These are phyloP conservation scores for Keqinozyma sinolaborantium DNA, from an alignment of 1,139 yeast species.

Conservation along the genomic window DNA sequence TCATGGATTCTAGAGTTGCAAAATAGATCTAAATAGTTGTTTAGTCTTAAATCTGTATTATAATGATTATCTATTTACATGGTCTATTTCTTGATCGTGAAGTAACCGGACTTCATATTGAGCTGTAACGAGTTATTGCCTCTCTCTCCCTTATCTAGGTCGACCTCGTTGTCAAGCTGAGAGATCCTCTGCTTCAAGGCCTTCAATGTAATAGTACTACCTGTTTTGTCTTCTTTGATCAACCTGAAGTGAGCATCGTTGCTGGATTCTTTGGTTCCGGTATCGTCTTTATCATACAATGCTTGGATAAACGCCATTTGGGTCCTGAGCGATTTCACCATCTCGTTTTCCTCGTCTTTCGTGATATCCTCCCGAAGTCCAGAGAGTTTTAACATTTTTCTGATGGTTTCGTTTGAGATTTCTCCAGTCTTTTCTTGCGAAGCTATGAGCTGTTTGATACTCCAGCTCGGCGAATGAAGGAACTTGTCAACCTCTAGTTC, in stretches of 20 bases:
- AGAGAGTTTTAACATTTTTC: slow-evolving; percentile 38
- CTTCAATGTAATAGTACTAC: slow-evolving; percentile 20
- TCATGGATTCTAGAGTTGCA: slow-evolving; percentile 67
- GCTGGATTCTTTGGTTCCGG: slow-evolving; percentile 8
- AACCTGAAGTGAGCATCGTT: slow-evolving; percentile 31
- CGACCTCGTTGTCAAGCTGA: slow-evolving; percentile 14
- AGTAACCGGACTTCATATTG: slow-evolving; percentile 5
- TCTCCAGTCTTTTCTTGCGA: slow-evolving; percentile 7
- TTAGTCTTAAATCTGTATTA: slow-evolving; percentile 1
- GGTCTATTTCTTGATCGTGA: neutral
- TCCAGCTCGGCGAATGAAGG: slow-evolving; percentile 26
- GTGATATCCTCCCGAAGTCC: slow-evolving; percentile 32
- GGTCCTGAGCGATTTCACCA: slow-evolving; percentile 30
- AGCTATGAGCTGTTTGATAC: slow-evolving; percentile 20
- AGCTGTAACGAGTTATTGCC: slow-evolving; percentile 6
- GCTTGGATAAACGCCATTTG: slow-evolving; percentile 47
- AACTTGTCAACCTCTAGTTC: slow-evolving; percentile 9
- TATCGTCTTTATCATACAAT: slow-evolving; percentile 28
- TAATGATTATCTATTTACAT: slow-evolving; percentile 1
- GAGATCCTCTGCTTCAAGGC: slow-evolving; percentile 19
- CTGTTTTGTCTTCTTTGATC: slow-evolving; percentile 26
- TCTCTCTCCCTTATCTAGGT: slow-evolving; percentile 26
- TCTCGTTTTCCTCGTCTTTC: slow-evolving; percentile 18
- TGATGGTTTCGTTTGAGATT: slow-evolving; percentile 17
- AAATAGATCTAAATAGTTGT: slow-evolving; percentile 3